These are phyloP conservation scores for Candida montana DNA, from an alignment of 805 yeast genomes.

Conservation along the genomic window DNA sequence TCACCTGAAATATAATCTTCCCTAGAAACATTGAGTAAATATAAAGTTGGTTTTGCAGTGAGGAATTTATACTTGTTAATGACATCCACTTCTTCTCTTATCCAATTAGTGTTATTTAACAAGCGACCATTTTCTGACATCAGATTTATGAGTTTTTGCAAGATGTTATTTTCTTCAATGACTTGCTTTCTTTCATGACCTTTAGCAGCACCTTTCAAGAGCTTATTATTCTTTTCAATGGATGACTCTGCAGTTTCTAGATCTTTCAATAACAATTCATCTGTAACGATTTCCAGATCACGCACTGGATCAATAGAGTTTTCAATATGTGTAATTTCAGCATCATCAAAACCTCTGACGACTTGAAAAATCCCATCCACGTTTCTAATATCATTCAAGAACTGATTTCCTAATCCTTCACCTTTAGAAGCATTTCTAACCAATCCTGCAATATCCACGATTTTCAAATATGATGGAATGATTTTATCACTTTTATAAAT, in stretches of 20 bases:
- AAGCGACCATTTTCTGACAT: constrained; percentile 61
- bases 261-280: constrained; percentile 74
- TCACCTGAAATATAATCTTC: constrained; percentile 53
- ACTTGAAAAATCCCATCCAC: constrained; percentile 82
- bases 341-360: constrained; percentile 69
- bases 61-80: constrained; percentile 68
- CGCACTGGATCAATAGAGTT: constrained; percentile 67
- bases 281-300: constrained; percentile 69
- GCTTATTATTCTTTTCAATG: constrained; percentile 46
- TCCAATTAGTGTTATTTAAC: constrained; percentile 57
- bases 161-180: constrained; percentile 32
- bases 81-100: constrained; percentile 55
- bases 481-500: constrained; percentile 57
- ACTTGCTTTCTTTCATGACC: constrained; percentile 45
- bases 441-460: constrained; percentile 78
- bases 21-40: constrained; percentile 67
- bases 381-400: constrained; percentile 69
- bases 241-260: constrained; percentile 60
- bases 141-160: constrained; percentile 39
- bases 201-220: constrained; percentile 34
- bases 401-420: constrained; percentile 79
- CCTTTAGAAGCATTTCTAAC: constrained; percentile 81
- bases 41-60: constrained; percentile 86
- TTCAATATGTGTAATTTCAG: constrained; percentile 73
- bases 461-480: constrained; percentile 63